Conservation (phyloP, 2,329 filamentous ascomycete genomes). For the Dryadomyces quercus-mongolicae region DNA sequence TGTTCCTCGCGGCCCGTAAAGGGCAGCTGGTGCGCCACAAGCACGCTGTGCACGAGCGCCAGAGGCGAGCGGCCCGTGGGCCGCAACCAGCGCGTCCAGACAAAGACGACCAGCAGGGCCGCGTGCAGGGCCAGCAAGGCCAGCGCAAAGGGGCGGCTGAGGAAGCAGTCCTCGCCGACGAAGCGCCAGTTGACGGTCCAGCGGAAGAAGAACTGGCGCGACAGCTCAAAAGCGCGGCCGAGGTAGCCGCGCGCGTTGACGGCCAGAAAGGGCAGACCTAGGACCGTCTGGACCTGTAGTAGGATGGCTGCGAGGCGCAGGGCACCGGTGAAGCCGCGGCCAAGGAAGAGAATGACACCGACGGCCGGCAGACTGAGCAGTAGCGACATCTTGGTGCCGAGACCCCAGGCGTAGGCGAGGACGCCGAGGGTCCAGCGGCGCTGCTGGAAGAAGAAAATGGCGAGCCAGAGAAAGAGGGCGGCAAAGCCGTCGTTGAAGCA, state of each 20-base stretch:
- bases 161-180: slow-evolving; percentile 69
- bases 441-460: slow-evolving; percentile 68
- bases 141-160: slow-evolving; percentile 51
- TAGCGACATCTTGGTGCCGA: slow-evolving; percentile 93
- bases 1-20: slow-evolving; percentile 38
- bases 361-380: slow-evolving; percentile 74
- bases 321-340: slow-evolving; percentile 51
- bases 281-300: slow-evolving; percentile 60
- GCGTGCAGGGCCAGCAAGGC: slow-evolving; percentile 54
- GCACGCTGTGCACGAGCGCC: slow-evolving; percentile 27
- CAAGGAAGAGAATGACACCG: slow-evolving; percentile 63
- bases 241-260: slow-evolving; percentile 61
- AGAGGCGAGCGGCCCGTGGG: slow-evolving; percentile 48
- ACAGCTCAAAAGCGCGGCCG: slow-evolving; percentile 77
- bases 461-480: slow-evolving; percentile 66
- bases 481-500: slow-evolving; percentile 96
- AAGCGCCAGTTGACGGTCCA: slow-evolving; percentile 99
- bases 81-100: slow-evolving; percentile 57
- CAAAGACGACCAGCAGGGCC: slow-evolving; percentile 53
- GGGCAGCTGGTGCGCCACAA: slow-evolving; percentile 11
- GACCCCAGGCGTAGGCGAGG: slow-evolving; percentile 60
- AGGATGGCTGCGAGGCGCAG: slow-evolving; percentile 62
- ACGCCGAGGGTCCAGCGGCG: slow-evolving; percentile 62
- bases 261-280: slow-evolving; percentile 55
- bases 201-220: slow-evolving; percentile 83